Evolutionary conservation across 2,329 filamentous ascomycete species (phyloP), one percentile per base, ranked within the genome.

Genomic region (Fusarium lyarnte): DNA sequence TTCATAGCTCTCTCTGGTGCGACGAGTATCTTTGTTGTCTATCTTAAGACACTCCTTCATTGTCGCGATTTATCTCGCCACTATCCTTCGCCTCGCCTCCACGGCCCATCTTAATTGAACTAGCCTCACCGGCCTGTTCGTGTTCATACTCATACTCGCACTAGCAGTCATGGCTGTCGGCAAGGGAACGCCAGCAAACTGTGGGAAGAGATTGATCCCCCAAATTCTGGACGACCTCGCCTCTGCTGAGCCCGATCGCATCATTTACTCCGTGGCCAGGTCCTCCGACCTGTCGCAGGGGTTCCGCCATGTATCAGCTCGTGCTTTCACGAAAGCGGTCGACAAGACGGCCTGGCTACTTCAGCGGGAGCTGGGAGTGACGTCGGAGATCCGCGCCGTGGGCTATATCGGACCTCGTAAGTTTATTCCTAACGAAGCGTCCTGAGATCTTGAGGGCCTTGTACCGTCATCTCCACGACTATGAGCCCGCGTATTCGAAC

Each of bases 371-470:
- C 11, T 52, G 2, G 25, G 23, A 12, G 8, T 2, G 6, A 35
- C 8, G 4, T 73, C 75, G 8, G 63, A 66, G 5, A 71, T 78
- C 7, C 63, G 75, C 31, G 59, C 77, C 1, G 42, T 79, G 9
- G 79, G 77, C 2, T 81, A 81, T 42, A 79, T 81, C 29, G 79
- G 79, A 47, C 79, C 79, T 16, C 79, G 79, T 81, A 74, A 76
- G 79, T 77, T 39, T 12, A 2, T 6, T 8, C 45, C 23, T 12
- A 7, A 39, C 3, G 19, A 29, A n/a, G 27, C 10, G 5, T 17
- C 13, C 10, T 16, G 5, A 2, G 19, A n/a, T 8, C 45, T 1
- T 47, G 1, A 8, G 2, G 14, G 9, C 0, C 27, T n/a, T n/a
- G 6, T 17, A 16, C 14, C 2, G 27, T 14, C 7, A 13, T 17